Evolutionary conservation across 257 asterid genomes (phyloP).

Genomic region (Solanum paucissectum): DNA sequence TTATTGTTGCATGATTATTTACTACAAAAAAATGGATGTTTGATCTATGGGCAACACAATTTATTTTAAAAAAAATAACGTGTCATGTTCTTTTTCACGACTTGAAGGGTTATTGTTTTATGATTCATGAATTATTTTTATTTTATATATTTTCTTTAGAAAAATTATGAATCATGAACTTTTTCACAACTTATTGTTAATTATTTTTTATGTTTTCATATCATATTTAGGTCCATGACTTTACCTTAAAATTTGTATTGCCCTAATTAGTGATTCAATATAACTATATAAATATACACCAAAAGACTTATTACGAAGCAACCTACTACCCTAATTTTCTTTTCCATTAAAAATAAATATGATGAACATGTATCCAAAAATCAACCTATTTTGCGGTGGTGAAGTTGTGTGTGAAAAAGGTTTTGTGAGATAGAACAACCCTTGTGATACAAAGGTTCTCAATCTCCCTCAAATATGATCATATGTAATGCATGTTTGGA

Average conservation of each 20-base stretch:
- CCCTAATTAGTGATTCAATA: not conserved
- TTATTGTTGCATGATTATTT: not conserved
- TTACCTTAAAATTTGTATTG: too few species aligned
- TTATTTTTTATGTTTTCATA: too few species aligned
- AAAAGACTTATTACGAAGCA: not conserved
- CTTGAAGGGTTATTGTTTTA: too few species aligned
- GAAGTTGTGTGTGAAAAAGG: not conserved
- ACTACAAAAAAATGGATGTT: not conserved
- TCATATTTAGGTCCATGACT: not conserved
- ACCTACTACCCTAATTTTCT: not conserved
- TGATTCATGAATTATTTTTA: too few species aligned
- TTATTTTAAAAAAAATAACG: not conserved
- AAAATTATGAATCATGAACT: not conserved
- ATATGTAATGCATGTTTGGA: not conserved
- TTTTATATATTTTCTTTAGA: too few species aligned
- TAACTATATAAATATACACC: not conserved
- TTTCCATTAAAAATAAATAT: not conserved
- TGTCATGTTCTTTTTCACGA: not conserved
- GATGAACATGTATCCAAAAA: not conserved
- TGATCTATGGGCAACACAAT: not conserved
- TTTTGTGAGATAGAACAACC: not conserved
- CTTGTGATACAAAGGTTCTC: not conserved
- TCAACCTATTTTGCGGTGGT: not conserved
- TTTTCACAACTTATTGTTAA: not conserved
- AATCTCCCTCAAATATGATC: not conserved